Evolutionary conservation across 768 basidiomycete genomes (phyloP), one percentile per base, ranked within the genome.

Genomic region (Calocera cornea): DNA sequence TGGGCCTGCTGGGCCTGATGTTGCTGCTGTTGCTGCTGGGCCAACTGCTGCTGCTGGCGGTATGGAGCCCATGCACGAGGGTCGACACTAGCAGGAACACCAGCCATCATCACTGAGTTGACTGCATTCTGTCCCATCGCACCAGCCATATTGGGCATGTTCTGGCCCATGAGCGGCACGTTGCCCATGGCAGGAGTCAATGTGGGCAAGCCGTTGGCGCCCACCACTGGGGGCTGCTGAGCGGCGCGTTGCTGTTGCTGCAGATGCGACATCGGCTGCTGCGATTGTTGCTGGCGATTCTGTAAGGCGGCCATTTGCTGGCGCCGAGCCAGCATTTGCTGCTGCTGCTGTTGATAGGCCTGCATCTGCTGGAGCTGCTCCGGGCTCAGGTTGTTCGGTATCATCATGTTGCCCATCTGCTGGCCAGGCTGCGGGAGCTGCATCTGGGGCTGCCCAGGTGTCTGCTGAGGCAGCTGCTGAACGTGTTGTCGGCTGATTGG

Each of bases 401-500:
- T 16, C 54, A 60, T 60, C 54, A 60, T 60, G 22, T 31, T 60
- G 2, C 54, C 31, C 54, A 60, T 60, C 19, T 60, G 44, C 44
- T 47, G 54, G 19, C 14, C 54, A 19, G 44, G 24, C 22, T 60
- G 54, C 54, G 54, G 54, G 2, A 31, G 31, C 54, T 60, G 54
- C 54, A 60, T 60, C 31, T 14, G 54, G 7, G 27, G 27, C 54
- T 60, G 54, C 3, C 54, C 54, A 31, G 54, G 54, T 19, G 54
- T 60, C 31, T 60, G 54, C 54, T 50, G 49, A 50, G 49, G 49
- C 24, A n/a, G 49, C 24, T 14, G 49, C 49, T 60, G 54, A 10
- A 60, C 54, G 31, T 60, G 54, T 22, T 60, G 54, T 27, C 54
- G 14, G 54, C 54, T 60, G 54, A 60, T 60, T 10, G 54, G 54